Base-by-base conservation (phyloP, 768 basidiomycete genomes). In the Boletus rufocinnamomeus region DNA sequence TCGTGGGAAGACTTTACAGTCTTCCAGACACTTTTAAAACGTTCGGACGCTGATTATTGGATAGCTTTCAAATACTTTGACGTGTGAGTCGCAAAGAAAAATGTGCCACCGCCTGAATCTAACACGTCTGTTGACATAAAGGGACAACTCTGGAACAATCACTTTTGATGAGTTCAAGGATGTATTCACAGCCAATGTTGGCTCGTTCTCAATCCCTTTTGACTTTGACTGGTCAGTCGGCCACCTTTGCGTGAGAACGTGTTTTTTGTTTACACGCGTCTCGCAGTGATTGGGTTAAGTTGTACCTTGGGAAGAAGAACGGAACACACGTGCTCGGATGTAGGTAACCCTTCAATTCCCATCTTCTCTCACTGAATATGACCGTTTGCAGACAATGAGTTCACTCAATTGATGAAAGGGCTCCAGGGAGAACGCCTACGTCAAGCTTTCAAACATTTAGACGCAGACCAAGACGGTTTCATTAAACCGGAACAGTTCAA, bases 331-430 rank as follows among this genome's bases (percentile, higher is more conserved):
- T 95, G 58, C 80, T 97, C 56, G 93, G 93, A 76, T 97, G 95
- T 94, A 67, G 67, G 89, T 80, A 7, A 44, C 23, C 27, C 48
- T 60, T 34, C 3, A 8, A 45, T 28, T 32, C 25, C 49, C 11
- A 23, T 57, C 48, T 45, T 21, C 27, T 43, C 14, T 30, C 16
- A 19, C 57, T 70, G 52, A 68, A 43, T 45, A 41, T 37, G 41
- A 25, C 19, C 6, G 40, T 61, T 51, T 47, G 10, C 65, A 94
- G 91, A 95, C 77, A 91, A 91, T 71, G 95, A 98, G 75, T 98
- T 98, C 76, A 97, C 95, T 32, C 95, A 98, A 76, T 78, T 98
- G 59, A 97, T 99, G 93, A 98, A 98, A 75, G 96, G 95, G 44
- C 83, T 98, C 56, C 97, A 98, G 77, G 97, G 95, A 69, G 97